Conservation (phyloP, 2,329 filamentous ascomycete species). For the Orbilia quercus region DNA sequence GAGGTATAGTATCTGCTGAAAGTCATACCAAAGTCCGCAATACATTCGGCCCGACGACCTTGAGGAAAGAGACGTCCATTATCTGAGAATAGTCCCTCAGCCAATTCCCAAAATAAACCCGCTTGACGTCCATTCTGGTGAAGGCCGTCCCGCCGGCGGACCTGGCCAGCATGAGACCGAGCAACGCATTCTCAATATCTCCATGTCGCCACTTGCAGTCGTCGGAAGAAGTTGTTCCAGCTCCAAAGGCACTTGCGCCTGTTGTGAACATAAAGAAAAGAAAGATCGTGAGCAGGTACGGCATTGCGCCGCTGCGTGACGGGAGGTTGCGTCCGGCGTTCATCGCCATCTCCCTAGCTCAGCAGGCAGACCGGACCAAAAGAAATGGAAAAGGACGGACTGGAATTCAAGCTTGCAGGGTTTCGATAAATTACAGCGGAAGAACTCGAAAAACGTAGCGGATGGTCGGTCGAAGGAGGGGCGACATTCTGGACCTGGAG, state of each 20-base stretch:
- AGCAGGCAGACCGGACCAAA: slow-evolving; percentile 10
- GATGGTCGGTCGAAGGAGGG: slow-evolving; percentile 45
- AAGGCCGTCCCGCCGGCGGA: slow-evolving; percentile 51
- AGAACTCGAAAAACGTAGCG: slow-evolving; percentile 36
- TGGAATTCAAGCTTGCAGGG: neutral
- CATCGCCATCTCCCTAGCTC: slow-evolving; percentile 28
- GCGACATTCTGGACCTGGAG: slow-evolving; percentile 40
- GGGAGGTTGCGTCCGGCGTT: slow-evolving; percentile 37
- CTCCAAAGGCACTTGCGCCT: slow-evolving; percentile 51
- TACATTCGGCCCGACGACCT: slow-evolving; percentile 87
- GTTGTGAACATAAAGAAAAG: slow-evolving; percentile 47
- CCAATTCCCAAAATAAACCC: slow-evolving; percentile 58
- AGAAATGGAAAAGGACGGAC: neutral
- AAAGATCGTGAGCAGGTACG: slow-evolving; percentile 45
- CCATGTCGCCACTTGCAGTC: slow-evolving; percentile 56
- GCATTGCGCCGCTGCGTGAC: slow-evolving; percentile 31
- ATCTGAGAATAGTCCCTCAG: slow-evolving; percentile 92
- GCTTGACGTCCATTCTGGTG: slow-evolving; percentile 50
- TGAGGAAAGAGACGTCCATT: slow-evolving; percentile 90
- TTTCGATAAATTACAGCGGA: slow-evolving; percentile 17
- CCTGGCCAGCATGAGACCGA: slow-evolving; percentile 47
- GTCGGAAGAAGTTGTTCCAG: slow-evolving; percentile 52
- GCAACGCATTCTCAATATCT: slow-evolving; percentile 55
- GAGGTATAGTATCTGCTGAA: neutral
- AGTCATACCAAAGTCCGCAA: slow-evolving; percentile 76